These are phyloP conservation scores for Phoma sp. DNA, from an alignment of 2,329 filamentous ascomycete species.

Conservation along the genomic window DNA sequence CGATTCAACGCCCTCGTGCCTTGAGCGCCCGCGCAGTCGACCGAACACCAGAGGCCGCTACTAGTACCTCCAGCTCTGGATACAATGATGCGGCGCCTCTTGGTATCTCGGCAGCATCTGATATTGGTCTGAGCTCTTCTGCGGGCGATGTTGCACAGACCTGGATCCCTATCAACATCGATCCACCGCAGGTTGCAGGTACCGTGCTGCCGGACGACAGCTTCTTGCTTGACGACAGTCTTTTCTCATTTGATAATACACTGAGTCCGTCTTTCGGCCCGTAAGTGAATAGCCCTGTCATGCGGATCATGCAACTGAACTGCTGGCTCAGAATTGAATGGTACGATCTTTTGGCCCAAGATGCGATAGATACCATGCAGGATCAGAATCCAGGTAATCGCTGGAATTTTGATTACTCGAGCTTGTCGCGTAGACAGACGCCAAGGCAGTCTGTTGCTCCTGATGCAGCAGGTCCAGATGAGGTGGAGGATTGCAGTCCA, in stretches of 20 bases:
- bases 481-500: constrained; percentile 12
- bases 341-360: constrained; percentile 55
- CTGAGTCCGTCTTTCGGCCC: constrained; percentile 51
- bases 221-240: constrained; percentile 32
- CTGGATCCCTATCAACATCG: constrained; percentile 23
- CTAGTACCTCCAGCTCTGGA: constrained; percentile 1
- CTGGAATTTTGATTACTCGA: constrained; percentile 52
- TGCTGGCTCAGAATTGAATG: constrained; percentile 44
- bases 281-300: constrained; percentile 3
- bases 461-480: constrained; percentile 15
- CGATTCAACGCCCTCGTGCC: constrained; percentile 15
- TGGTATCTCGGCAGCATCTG: neutral
- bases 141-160: constrained; percentile 14
- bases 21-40: constrained; percentile 20
- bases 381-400: constrained; percentile 39
- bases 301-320: neutral
- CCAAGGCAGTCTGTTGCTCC: constrained; percentile 37
- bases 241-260: constrained; percentile 34
- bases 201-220: constrained; percentile 28
- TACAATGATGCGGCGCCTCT: constrained; percentile 3
- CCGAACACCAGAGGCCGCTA: neutral
- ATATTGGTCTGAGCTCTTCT: constrained; percentile 13
- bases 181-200: constrained; percentile 21
- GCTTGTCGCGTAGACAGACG: constrained; percentile 49
- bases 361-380: constrained; percentile 46